Base-by-base conservation (phyloP, 2,329 filamentous ascomycete species). In the Xylaria hypoxylon region DNA sequence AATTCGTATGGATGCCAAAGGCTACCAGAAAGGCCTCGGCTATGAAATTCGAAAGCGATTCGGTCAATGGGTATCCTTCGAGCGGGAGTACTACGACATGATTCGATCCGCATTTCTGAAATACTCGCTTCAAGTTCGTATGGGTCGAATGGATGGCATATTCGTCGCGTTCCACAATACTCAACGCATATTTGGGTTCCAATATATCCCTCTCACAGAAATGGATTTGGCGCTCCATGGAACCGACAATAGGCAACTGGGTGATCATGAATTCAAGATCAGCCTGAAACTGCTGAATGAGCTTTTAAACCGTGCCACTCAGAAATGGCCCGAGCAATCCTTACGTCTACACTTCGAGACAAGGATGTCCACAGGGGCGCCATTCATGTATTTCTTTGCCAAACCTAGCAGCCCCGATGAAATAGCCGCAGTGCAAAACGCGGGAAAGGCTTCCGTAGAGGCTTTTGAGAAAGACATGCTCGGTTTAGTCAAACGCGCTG, bases 61-160 rank as follows among this genome's bases (percentile, higher is more conserved):
- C 59, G 96, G 96, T 17, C 84, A 89, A 64, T 99, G 87, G 84
- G 91, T 97, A 77, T 98, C 95, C 0, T 99, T 91, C 77, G 96
- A 99, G 80, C 89, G 94, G 65, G 96, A 99, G 75, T 97, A 96
- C 78, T 97, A 91, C 77, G 96, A 99, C 79, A 96, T 99, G 94
- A 95, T 97, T 66, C 88, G 96, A 59, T 88, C 94, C 1, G 96
- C 95, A 0, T 95, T 99, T 81, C 83, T 99, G 62, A 99, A 99
- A 76, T 99, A 99, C 79, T 97, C 94, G 10, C 84, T 99, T 33
- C 96, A 99, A 80, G 96, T 95, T 31, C 92, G 96, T 50, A 96
- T 99, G 88, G 96, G 96, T 19, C 90, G 94, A 56, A 99, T 99
- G 96, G 95, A 99, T 76, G 96, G 96, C 60, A 97, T 98, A 56